Conservation (phyloP, 176 grass and related monocot species). For the Oryza brachyantha region DNA sequence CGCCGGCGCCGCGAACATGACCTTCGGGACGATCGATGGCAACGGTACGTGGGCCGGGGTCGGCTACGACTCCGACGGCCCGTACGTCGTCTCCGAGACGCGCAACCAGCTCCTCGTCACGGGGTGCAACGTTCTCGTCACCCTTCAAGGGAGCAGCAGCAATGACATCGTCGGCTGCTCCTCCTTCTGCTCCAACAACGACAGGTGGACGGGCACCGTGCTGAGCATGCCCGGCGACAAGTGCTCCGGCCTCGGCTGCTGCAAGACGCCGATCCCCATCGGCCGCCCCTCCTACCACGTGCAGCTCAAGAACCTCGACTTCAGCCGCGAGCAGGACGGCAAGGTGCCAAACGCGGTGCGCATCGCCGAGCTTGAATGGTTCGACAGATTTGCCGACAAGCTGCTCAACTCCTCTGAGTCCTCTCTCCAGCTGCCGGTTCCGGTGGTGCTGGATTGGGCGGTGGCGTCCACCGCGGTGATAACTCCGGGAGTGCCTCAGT, state of each 20-base stretch:
- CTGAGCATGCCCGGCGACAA: not conserved
- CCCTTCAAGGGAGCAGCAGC: not conserved
- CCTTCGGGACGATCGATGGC: accelerated
- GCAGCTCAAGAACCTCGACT: not conserved
- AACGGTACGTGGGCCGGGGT: not conserved
- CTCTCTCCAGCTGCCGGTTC: not conserved
- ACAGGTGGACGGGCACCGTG: not conserved
- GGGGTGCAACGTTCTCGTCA: not conserved
- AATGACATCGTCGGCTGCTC: not conserved
- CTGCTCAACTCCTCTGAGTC: not conserved
- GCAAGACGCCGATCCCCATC: slow-evolving; percentile 10
- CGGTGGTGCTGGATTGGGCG: slow-evolving; percentile 19
- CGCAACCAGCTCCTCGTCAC: not conserved
- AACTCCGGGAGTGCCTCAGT: too few species aligned
- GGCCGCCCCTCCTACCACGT: not conserved
- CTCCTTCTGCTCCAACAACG: not conserved
- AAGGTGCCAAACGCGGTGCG: not conserved
- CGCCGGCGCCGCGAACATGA: not conserved
- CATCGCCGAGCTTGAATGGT: slow-evolving; percentile 25
- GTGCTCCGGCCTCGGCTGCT: slow-evolving; percentile 17
- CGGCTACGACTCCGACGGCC: not conserved
- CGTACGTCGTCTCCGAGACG: not conserved
- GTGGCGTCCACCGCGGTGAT: not conserved
- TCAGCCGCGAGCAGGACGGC: accelerated
- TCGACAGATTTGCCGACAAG: not conserved